phyloP scores from a whole-genome alignment of 2,329 filamentous ascomycete genomes.

The Ramularia collo-cygni region DNA sequence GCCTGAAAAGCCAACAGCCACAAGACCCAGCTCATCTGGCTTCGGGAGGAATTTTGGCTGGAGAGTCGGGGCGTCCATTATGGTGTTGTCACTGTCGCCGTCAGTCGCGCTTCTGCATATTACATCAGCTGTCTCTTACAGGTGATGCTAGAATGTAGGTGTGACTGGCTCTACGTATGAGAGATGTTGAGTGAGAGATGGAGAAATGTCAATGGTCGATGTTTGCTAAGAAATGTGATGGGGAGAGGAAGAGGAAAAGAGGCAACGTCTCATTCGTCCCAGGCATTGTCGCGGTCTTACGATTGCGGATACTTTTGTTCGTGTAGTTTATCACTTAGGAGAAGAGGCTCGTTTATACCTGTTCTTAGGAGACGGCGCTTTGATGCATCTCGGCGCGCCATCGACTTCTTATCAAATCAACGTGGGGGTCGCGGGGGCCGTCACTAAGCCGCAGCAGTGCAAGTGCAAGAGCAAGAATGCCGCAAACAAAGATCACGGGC shows the following conservation, averaged over 20 bases:
- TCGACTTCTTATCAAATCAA: no score
- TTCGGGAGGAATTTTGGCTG: constrained; percentile 70
- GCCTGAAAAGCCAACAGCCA: constrained; percentile 92
- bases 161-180: neutral
- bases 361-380: no score
- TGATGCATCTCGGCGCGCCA: no score
- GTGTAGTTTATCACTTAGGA: no score
- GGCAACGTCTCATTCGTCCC: neutral
- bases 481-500: no score
- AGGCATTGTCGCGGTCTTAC: neutral
- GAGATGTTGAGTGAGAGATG: no score
- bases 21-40: constrained; percentile 75
- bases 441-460: no score
- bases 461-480: no score
- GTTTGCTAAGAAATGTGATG: neutral
- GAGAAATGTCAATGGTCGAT: neutral
- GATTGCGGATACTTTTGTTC: constrained; percentile 8
- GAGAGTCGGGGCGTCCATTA: constrained; percentile 48
- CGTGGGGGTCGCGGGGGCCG: no score
- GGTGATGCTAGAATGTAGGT: neutral
- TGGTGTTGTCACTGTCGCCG: neutral
- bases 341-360: no score
- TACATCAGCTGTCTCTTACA: no score
- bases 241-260: neutral
- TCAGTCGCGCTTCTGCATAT: no score